Percentiles rank a stretch among this genome's conserved stretches.
These are phyloP conservation scores for Tricholoma saponaceum DNA, from an alignment of 768 basidiomycete genomes.

Conservation along the genomic window DNA sequence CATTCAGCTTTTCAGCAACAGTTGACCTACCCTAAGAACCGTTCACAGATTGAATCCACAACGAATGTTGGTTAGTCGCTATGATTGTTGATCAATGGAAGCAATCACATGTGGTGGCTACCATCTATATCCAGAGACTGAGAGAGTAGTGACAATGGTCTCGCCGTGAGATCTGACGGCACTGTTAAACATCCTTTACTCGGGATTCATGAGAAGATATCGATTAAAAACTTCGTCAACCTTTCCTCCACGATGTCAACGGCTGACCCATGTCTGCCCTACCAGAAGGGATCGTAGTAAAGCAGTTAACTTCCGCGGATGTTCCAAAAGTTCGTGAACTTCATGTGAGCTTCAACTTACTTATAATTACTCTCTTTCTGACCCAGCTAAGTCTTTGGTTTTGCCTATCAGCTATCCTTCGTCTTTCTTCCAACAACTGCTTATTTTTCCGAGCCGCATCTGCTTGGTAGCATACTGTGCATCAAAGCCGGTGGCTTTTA, in stretches of 20 bases:
- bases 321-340: conserved; percentile 31
- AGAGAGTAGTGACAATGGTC: too few species aligned
- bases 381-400: conserved; percentile 23
- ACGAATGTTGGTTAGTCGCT: too few species aligned
- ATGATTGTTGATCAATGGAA: too few species aligned
- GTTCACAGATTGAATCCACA: background rate
- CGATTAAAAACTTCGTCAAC: background rate
- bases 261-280: conserved; percentile 10
- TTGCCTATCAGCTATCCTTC: conserved; percentile 37
- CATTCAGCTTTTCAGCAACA: background rate
- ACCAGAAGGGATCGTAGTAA: conserved; percentile 23
- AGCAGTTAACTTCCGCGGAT: conserved; percentile 31
- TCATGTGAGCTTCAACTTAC: conserved; percentile 32
- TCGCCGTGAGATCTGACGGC: too few species aligned
- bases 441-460: conserved; percentile 33
- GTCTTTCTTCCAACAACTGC: conserved; percentile 44
- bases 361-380: background rate
- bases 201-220: background rate
- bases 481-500: conserved; percentile 35
- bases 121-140: too few species aligned
- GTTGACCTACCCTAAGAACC: background rate
- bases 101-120: background rate
- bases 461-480: conserved; percentile 38
- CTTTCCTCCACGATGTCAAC: background rate
- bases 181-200: background rate